phyloP scores from a whole-genome alignment of 2,329 filamentous ascomycete genomes.

The Chaetomium sp. region DNA sequence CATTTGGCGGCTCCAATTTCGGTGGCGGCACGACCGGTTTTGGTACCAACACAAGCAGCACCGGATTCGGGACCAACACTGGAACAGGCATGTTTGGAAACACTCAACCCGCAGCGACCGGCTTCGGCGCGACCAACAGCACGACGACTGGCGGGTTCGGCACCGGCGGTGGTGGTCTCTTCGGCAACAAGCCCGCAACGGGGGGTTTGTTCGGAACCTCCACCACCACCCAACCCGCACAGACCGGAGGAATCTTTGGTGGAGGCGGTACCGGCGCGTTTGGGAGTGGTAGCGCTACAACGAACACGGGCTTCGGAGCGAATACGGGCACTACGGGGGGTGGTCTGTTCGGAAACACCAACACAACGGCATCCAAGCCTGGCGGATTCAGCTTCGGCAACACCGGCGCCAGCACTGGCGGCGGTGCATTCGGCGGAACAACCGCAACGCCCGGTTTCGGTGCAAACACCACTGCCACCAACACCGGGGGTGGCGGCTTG shows the following conservation, averaged over 20 bases:
- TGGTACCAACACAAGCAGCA: conserved; percentile 44
- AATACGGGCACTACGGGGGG: conserved; percentile 31
- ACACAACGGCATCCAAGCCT: conserved; percentile 28
- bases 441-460: conserved; percentile 30
- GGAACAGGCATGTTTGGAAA: conserved; percentile 46
- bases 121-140: conserved; percentile 38
- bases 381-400: conserved; percentile 32
- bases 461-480: conserved; percentile 26
- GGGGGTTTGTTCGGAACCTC: conserved; percentile 50
- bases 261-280: conserved; percentile 38
- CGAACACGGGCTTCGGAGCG: conserved; percentile 26
- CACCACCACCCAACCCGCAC: conserved; percentile 31
- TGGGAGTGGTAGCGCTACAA: conserved; percentile 24
- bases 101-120: conserved; percentile 40
- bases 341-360: conserved; percentile 42
- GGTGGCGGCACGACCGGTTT: conserved; percentile 50
- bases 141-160: conserved; percentile 45
- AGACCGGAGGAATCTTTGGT: conserved; percentile 52
- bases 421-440: conserved; percentile 27
- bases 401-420: conserved; percentile 22
- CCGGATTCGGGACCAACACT: conserved; percentile 48
- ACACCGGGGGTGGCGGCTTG: conserved; percentile 40
- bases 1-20: conserved; percentile 68
- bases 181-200: conserved; percentile 39
- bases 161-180: conserved; percentile 36